Conservation (phyloP, 805 yeast genomes). For the Zygoascus flipseniorum region DNA sequence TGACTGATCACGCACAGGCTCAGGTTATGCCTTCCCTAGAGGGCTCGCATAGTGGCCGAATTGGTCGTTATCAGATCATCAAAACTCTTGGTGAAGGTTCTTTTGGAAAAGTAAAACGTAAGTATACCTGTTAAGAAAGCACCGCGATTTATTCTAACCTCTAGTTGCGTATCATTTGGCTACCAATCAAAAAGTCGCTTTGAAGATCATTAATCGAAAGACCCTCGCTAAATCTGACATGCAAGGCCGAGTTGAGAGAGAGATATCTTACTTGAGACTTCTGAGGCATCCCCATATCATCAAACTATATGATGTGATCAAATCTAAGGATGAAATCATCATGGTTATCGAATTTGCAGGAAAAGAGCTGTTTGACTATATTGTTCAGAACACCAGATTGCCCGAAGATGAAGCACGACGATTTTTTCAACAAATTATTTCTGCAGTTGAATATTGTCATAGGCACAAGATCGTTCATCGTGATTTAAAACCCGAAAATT, state of each 20-base stretch:
- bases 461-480: slow-evolving; percentile 94
- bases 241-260: slow-evolving; percentile 96
- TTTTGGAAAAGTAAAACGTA: slow-evolving; percentile 90
- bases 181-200: slow-evolving; percentile 87
- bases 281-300: slow-evolving; percentile 94
- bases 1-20: not conserved
- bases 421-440: slow-evolving; percentile 91
- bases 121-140: slow-evolving; percentile 34
- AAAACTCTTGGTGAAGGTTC: slow-evolving; percentile 95
- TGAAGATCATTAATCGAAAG: slow-evolving; percentile 85
- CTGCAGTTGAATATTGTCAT: slow-evolving; percentile 95
- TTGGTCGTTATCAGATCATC: slow-evolving; percentile 89
- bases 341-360: slow-evolving; percentile 98
- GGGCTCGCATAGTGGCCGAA: slow-evolving; percentile 31
- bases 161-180: slow-evolving; percentile 50
- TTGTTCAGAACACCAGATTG: slow-evolving; percentile 90
- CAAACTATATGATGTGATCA: slow-evolving; percentile 89
- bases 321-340: slow-evolving; percentile 88
- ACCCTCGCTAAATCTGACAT: slow-evolving; percentile 90
- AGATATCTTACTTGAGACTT: slow-evolving; percentile 78
- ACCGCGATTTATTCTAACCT: not conserved
- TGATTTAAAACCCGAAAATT: slow-evolving; percentile 92
- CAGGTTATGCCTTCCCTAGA: slow-evolving; percentile 19
- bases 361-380: slow-evolving; percentile 91
- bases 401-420: slow-evolving; percentile 85